Evolutionary conservation across 805 yeast species (phyloP), one percentile per base, ranked within the genome.

Genomic region (Starmerella floris): DNA sequence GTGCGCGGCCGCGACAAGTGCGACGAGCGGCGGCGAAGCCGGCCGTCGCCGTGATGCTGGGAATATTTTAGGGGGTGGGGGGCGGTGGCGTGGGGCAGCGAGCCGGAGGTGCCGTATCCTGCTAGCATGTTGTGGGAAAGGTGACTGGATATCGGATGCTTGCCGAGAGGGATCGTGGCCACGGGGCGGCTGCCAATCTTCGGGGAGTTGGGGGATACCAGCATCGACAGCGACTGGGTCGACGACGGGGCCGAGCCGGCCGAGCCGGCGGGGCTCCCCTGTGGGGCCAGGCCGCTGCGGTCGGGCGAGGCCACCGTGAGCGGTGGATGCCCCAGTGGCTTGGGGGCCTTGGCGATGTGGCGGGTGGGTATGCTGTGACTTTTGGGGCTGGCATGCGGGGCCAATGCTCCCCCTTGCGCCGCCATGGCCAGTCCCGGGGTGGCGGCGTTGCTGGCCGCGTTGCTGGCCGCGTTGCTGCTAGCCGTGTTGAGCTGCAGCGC

Each of bases 401-500:
- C n/a, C n/a, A n/a, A n/a, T n/a, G n/a, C n/a, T n/a, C n/a, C n/a
- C n/a, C n/a, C n/a, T n/a, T n/a, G n/a, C n/a, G n/a, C n/a, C n/a
- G n/a, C n/a, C n/a, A n/a, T n/a, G n/a, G n/a, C n/a, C n/a, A n/a
- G n/a, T n/a, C n/a, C n/a, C n/a, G n/a, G n/a, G n/a, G n/a, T n/a
- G n/a, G n/a, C n/a, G n/a, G n/a, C n/a, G n/a, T n/a, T n/a, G n/a
- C n/a, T n/a, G n/a, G n/a, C n/a, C n/a, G n/a, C n/a, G n/a, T 9
- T 25, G 27, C 8, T 11, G 27, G 27, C 27, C 32, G n/a, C 16
- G 16, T 6, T 30, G 16, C 16, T 30, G 32, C 32, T 9, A 6
- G 32, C 32, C 32, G 32, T 28, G 28, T 41, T 44, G 43, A 64
- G 52, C 54, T 67, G 58, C 41, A 79, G 65, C 62, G 75, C 72